phyloP scores from a whole-genome alignment of 176 grass and related monocot species.

The Carex pumila region DNA sequence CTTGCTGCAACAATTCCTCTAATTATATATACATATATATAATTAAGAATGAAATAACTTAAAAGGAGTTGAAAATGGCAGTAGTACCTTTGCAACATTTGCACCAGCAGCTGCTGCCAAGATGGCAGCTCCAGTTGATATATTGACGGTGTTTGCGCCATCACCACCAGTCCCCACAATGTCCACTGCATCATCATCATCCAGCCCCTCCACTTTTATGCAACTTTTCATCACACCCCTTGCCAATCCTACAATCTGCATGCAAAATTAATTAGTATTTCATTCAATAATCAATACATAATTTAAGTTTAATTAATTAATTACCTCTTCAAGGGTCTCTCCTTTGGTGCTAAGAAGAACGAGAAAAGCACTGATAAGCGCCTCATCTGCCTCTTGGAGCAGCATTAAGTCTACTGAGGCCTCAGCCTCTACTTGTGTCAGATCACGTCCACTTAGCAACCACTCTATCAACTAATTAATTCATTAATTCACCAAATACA shows the following conservation, averaged over 20 bases:
- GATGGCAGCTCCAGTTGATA: conserved; percentile 81
- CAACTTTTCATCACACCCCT: conserved; percentile 63
- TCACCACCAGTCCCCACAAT: conserved; percentile 60
- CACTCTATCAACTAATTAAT: conserved; percentile 58
- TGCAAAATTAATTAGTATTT: too few relatives aligned
- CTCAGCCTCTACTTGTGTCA: conserved; percentile 70
- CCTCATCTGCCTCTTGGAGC: conserved; percentile 48
- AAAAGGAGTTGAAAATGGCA: too few relatives aligned
- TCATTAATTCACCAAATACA: too few relatives aligned
- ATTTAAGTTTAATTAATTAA: too few relatives aligned
- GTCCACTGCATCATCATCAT: too few relatives aligned
- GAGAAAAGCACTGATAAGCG: conserved; percentile 76
- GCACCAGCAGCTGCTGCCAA: conserved; percentile 75
- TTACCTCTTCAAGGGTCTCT: conserved; percentile 91
- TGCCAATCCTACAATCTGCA: conserved; percentile 74
- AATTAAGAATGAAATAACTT: too few relatives aligned
- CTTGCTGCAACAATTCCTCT: too few relatives aligned
- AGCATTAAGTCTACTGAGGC: conserved; percentile 45
- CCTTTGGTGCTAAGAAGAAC: conserved; percentile 89
- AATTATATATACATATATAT: too few relatives aligned
- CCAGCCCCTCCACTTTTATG: too few relatives aligned
- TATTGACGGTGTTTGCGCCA: conserved; percentile 86
- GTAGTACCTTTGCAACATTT: neutral
- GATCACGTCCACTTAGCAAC: conserved; percentile 51
- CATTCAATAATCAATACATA: neutral